Evolutionary conservation across 2,329 filamentous ascomycete genomes (phyloP).

Genomic region (Ophiobolus disseminans): DNA sequence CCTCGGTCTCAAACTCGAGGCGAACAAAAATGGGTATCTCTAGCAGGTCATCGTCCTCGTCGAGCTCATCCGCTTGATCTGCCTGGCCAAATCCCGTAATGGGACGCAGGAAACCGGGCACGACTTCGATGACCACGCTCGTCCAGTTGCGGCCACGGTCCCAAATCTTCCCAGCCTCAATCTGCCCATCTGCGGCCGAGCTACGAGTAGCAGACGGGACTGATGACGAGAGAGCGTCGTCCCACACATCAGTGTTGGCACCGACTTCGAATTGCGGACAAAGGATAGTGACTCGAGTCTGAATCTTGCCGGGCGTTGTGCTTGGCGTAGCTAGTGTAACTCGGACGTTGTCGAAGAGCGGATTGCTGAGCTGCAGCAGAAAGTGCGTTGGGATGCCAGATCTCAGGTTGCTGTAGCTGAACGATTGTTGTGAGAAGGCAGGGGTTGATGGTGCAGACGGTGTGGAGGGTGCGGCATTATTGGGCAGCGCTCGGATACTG

Average conservation of each 20-base stretch:
- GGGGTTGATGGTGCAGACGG: slow-evolving; percentile 56
- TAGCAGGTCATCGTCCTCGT: slow-evolving; percentile 68
- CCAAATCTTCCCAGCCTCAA: slow-evolving; percentile 95
- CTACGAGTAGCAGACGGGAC: slow-evolving; percentile 46
- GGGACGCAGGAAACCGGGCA: slow-evolving; percentile 60
- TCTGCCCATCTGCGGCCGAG: slow-evolving; percentile 43
- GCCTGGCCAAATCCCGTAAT: slow-evolving; percentile 9
- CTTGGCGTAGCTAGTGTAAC: slow-evolving; percentile 84
- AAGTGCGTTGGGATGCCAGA: slow-evolving; percentile 71
- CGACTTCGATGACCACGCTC: slow-evolving; percentile 88
- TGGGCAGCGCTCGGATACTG: slow-evolving; percentile 69
- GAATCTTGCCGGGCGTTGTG: slow-evolving; percentile 45
- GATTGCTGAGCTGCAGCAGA: slow-evolving; percentile 89
- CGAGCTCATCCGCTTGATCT: slow-evolving; percentile 35
- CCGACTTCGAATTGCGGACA: slow-evolving; percentile 95
- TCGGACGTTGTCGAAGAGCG: slow-evolving; percentile 88
- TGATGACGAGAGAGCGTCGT: slow-evolving; percentile 74
- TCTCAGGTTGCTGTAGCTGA: slow-evolving; percentile 57
- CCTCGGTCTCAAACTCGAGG: slow-evolving; percentile 85
- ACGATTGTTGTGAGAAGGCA: slow-evolving; percentile 32
- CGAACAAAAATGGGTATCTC: slow-evolving; percentile 96
- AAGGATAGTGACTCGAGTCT: slow-evolving; percentile 81
- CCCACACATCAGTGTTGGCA: slow-evolving; percentile 92
- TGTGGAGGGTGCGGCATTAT: slow-evolving; percentile 50
- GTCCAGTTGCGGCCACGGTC: slow-evolving; percentile 94